These are phyloP conservation scores for Aspergillus wentii DNA, from an alignment of 495 filamentous ascomycete genomes.

Conservation along the genomic window DNA sequence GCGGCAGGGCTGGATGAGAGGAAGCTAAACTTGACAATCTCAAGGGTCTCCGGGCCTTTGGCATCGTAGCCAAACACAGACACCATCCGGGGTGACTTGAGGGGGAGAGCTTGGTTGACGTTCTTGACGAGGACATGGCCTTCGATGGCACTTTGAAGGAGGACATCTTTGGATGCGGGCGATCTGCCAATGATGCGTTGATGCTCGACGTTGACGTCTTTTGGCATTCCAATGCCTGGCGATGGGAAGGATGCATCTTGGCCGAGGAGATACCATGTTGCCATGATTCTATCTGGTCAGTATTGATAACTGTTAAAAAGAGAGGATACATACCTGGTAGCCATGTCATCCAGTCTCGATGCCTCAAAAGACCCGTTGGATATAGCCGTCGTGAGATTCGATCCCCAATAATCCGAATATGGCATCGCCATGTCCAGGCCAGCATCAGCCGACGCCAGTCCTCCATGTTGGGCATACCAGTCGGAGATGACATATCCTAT, in stretches of 20 bases:
- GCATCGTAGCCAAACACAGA: slow-evolving; percentile 69
- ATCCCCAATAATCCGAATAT: slow-evolving; percentile 38
- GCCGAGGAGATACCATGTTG: slow-evolving; percentile 77
- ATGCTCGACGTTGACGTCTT: slow-evolving; percentile 63
- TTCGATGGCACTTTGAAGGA: slow-evolving; percentile 52
- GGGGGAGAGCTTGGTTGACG: slow-evolving; percentile 53
- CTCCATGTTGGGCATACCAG: slow-evolving; percentile 56
- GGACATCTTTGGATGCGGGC: slow-evolving; percentile 46
- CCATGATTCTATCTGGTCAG: slow-evolving; percentile 72
- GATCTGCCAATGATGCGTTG: slow-evolving; percentile 49
- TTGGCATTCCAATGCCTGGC: slow-evolving; percentile 57
- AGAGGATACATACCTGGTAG: slow-evolving; percentile 45
- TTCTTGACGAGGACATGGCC: slow-evolving; percentile 75
- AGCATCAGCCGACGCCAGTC: slow-evolving; percentile 45
- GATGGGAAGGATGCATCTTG: slow-evolving; percentile 58
- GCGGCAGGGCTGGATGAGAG: slow-evolving; percentile 1
- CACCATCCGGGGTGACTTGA: slow-evolving; percentile 50
- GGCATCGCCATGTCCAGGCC: slow-evolving; percentile 61
- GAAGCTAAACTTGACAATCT: slow-evolving; percentile 39
- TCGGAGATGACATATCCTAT: slow-evolving; percentile 52
- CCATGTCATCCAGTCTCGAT: slow-evolving; percentile 53
- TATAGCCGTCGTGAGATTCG: slow-evolving; percentile 47
- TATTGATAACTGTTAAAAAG: slow-evolving; percentile 29
- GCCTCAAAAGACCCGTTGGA: slow-evolving; percentile 41
- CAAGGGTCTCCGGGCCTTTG: slow-evolving; percentile 61